Conservation (phyloP, 2,329 filamentous ascomycete genomes). For the Xylariaceae sp. region DNA sequence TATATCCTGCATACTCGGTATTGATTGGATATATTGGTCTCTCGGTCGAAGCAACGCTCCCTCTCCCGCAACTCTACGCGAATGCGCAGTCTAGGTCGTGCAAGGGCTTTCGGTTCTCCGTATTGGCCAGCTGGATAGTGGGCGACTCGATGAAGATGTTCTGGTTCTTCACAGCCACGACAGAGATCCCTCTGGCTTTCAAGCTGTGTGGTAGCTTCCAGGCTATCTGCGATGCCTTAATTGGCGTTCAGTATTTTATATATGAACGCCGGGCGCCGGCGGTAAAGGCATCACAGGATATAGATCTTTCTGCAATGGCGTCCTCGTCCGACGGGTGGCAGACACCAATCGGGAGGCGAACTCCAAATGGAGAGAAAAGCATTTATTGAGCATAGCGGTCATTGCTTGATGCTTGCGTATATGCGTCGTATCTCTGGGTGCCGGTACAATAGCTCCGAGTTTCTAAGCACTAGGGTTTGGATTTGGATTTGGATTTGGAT, state of each 20-base stretch:
- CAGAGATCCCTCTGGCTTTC: conserved; percentile 70
- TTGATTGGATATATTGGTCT: conserved; percentile 72
- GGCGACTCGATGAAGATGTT: conserved; percentile 87
- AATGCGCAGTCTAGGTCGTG: conserved; percentile 67
- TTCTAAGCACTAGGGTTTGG: neutral
- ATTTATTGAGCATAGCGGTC: conserved; percentile 18
- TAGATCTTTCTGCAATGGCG: conserved; percentile 31
- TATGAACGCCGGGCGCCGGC: conserved; percentile 53
- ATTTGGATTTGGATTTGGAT: neutral
- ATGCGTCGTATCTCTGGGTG: neutral
- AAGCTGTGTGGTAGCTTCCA: conserved; percentile 81
- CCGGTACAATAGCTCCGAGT: neutral
- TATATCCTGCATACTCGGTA: conserved; percentile 64
- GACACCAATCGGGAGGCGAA: conserved; percentile 40
- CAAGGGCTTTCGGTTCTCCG: conserved; percentile 71
- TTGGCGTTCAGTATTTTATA: conserved; percentile 70
- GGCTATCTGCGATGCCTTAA: conserved; percentile 67
- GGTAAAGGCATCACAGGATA: conserved; percentile 25
- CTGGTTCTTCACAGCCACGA: conserved; percentile 71
- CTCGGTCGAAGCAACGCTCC: conserved; percentile 74
- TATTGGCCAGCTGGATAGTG: conserved; percentile 72
- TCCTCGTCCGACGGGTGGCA: conserved; percentile 35
- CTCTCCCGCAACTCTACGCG: conserved; percentile 71
- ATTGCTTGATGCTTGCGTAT: neutral
- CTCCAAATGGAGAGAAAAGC: conserved; percentile 36